Base-by-base conservation (phyloP, 1,284 basidiomycete species). In the Cerioporus squamosus region DNA sequence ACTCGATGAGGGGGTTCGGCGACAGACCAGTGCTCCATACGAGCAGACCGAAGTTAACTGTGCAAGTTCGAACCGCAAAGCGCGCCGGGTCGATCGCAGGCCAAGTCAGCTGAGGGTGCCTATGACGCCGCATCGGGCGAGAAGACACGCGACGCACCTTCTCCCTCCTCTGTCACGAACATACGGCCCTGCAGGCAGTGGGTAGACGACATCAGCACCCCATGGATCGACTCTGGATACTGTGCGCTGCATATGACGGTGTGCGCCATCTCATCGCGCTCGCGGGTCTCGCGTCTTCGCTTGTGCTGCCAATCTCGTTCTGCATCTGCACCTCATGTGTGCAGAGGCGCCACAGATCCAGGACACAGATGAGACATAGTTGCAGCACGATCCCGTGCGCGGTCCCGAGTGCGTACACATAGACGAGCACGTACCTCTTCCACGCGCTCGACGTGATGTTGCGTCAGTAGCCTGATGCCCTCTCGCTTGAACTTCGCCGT, bases 1-100 rank as follows among this genome's bases (percentile, higher is more conserved):
- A 78, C 55, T 82, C 73, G 47, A 95, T 81, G 43, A 95, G 77
- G 8, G 93, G 91, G 68, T 94, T 94, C 3, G 90, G 85, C 9
- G 90, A 82, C 8, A 95, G 79, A 2, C 92, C 93, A 5, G 93
- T 94, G 64, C 86, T 89, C 94, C 94, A 95, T 18, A 96, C 92
- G 5, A 94, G 81, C 39, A 95, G 76, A 15, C 93, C 93, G 69
- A 89, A 93, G 14, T 85, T 86, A 24, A 92, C 90, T 90, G 51
- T 17, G 22, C 24, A 18, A 26, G 44, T 33, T 39, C 23, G 29
- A 59, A 48, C 40, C 55, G 18, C 39, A 4, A 43, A 18, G 40
- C 40, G 40, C 20, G 33, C 15, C 33, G 33, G 33, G 33, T 36
- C 33, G 33, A 36, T 36, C 33, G 10, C 61, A 42, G 44, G 50